Evolutionary conservation across 768 basidiomycete genomes (phyloP), one percentile per base, ranked within the genome.

Genomic region (Tricholoma terreum): DNA sequence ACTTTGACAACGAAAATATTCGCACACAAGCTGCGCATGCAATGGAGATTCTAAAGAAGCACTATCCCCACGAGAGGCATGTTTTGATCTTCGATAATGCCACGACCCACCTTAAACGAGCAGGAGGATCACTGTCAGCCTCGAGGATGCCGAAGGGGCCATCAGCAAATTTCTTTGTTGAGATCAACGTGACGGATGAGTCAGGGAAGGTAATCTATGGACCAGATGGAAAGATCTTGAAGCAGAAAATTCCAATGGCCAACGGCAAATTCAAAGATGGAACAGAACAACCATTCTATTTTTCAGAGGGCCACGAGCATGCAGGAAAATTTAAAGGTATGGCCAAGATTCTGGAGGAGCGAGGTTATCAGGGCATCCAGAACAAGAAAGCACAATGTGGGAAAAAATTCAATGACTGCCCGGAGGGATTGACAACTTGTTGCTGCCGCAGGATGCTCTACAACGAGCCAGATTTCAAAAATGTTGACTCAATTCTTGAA

Each of bases 251-350:
- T n/a, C n/a, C n/a, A n/a, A n/a, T n/a, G n/a, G n/a, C n/a, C n/a
- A n/a, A n/a, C n/a, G n/a, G n/a, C n/a, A n/a, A n/a, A n/a, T n/a
- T n/a, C n/a, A n/a, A n/a, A n/a, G n/a, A n/a, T n/a, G n/a, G n/a
- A n/a, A n/a, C n/a, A n/a, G n/a, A n/a, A n/a, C n/a, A n/a, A n/a
- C n/a, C n/a, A n/a, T n/a, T n/a, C n/a, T n/a, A n/a, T n/a, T n/a
- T n/a, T n/a, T n/a, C 15, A n/a, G n/a, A n/a, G n/a, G n/a, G n/a
- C n/a, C n/a, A n/a, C n/a, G n/a, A n/a, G n/a, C n/a, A n/a, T n/a
- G 31, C 58, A 38, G 69, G 69, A 7, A 60, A 63, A 31, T 72
- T 70, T 59, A 72, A 71, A 53, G 70, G 71, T 10, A 71, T 71
- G 67, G 65, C 42, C 2, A 34, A 38, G 0, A 62, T 67, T 34